Evolutionary conservation across 2,329 filamentous ascomycete genomes (phyloP).

Genomic region (Ciborinia camelliae): DNA sequence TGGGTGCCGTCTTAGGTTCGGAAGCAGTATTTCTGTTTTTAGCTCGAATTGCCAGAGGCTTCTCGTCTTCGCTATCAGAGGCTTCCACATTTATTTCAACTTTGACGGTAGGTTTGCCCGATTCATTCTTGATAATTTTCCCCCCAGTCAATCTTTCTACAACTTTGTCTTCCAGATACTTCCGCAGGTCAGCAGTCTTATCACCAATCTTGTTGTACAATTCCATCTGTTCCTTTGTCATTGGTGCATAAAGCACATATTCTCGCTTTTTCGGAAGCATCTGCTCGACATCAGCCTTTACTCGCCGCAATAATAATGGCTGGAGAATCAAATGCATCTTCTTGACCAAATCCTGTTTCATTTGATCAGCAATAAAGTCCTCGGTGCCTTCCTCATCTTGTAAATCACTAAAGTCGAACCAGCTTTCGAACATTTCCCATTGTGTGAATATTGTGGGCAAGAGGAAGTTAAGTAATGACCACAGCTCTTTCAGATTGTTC

Average conservation of each 20-base stretch:
- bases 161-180: constrained; percentile 79
- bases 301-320: constrained; percentile 78
- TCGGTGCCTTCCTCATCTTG: constrained; percentile 78
- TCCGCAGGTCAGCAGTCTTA: constrained; percentile 58
- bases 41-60: constrained; percentile 26
- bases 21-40: constrained; percentile 28
- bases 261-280: constrained; percentile 94
- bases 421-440: constrained; percentile 86
- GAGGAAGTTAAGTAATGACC: constrained; percentile 91
- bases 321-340: constrained; percentile 93
- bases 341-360: constrained; percentile 73
- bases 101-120: constrained; percentile 20
- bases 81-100: constrained; percentile 25
- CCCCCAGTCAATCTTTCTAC: constrained; percentile 58
- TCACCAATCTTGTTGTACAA: constrained; percentile 68
- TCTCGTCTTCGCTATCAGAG: constrained; percentile 34
- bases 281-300: constrained; percentile 91
- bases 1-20: constrained; percentile 22
- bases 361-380: constrained; percentile 74
- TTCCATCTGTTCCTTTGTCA: constrained; percentile 87
- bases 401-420: constrained; percentile 95
- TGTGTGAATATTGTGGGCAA: constrained; percentile 91
- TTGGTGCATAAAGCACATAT: constrained; percentile 89
- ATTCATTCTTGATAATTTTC: constrained; percentile 43
- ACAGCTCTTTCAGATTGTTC: constrained; percentile 91